Evolutionary conservation across 2,329 filamentous ascomycete species (phyloP).

Genomic region (Trichoderma atrobrunneum): DNA sequence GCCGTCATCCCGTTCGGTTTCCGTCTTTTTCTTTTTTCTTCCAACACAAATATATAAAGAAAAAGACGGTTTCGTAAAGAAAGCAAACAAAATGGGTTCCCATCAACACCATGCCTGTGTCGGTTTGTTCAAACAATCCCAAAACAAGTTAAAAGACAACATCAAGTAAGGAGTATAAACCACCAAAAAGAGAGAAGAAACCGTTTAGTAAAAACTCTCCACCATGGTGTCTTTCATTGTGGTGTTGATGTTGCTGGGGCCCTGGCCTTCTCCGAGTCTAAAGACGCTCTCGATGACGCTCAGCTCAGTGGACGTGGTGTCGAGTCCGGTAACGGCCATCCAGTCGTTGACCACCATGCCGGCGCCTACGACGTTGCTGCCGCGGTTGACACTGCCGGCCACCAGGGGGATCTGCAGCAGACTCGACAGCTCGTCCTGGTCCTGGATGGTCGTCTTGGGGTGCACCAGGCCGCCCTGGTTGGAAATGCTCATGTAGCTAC

Average conservation of each 20-base stretch:
- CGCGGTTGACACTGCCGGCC: conserved; percentile 89
- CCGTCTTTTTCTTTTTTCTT: background rate
- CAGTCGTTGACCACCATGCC: conserved; percentile 67
- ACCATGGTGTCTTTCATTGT: conserved; percentile 97
- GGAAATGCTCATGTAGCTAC: conserved; percentile 92
- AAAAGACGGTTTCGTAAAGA: background rate
- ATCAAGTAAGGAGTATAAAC: background rate
- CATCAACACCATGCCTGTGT: conserved; percentile 17
- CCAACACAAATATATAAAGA: background rate
- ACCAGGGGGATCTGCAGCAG: conserved; percentile 94
- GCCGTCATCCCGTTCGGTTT: background rate
- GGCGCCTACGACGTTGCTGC: conserved; percentile 90
- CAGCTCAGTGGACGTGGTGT: conserved; percentile 95
- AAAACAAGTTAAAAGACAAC: background rate
- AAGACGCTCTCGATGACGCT: conserved; percentile 97
- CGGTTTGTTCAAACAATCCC: conserved; percentile 13
- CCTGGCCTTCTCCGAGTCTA: conserved; percentile 82
- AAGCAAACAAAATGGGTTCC: conserved; percentile 10
- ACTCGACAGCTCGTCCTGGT: conserved; percentile 94
- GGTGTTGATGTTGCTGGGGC: conserved; percentile 73
- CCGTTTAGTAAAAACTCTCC: conserved; percentile 88
- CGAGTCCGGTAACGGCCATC: conserved; percentile 89
- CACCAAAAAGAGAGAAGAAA: background rate
- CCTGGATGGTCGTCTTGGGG: conserved; percentile 93
- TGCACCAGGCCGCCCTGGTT: conserved; percentile 97